Base-by-base conservation (phyloP, 257 asterid species). In the Solanum peruvianum region DNA sequence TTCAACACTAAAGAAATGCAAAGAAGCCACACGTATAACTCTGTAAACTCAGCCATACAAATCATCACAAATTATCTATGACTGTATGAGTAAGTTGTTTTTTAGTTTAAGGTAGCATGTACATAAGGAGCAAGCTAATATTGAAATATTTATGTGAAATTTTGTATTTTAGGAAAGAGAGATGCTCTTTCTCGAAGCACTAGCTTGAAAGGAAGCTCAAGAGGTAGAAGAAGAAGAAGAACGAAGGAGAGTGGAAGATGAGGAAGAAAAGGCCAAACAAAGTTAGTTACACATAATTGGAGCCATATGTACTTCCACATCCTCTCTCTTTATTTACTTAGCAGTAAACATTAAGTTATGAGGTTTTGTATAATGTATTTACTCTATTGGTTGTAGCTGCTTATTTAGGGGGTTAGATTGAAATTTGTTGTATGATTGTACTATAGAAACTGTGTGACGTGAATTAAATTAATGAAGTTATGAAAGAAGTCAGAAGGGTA, bases 151-250 rank as follows among this genome's bases (percentile, higher is more conserved):
- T 35, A 35, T 35, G 37, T 35, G 37, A 35, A 35, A 1, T 5
- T 35, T 35, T 35, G 1, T 35, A 35, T 95, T 95, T 87, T 98
- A 95, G 93, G 98, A 92, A 91, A 93, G 91, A 88, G 99, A 95
- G 91, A 92, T 91, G 90, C 87, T 88, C 85, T 93, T 97, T 83
- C 90, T 92, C 83, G 96, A 94, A 90, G 98, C 87, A 15, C 90
- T 95, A 93, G 94, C 90, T 91, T 90, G 88, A 56, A 94, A 87
- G 66, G 91, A 89, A 67, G 95, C 93, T 58, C 85, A 84, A 25
- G 96, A 93, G 73, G 89, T 90, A 31, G 33, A 31, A 72, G 92
- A 89, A 85, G 93, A 93, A 88, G 96, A 93, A 90, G 98, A 93
- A 66, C 90, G 91, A 35, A 89, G 89, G 86, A 83, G 89, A 90